Base-by-base conservation (phyloP, 108 stramenopile species). In the Nitzschia sp. region DNA sequence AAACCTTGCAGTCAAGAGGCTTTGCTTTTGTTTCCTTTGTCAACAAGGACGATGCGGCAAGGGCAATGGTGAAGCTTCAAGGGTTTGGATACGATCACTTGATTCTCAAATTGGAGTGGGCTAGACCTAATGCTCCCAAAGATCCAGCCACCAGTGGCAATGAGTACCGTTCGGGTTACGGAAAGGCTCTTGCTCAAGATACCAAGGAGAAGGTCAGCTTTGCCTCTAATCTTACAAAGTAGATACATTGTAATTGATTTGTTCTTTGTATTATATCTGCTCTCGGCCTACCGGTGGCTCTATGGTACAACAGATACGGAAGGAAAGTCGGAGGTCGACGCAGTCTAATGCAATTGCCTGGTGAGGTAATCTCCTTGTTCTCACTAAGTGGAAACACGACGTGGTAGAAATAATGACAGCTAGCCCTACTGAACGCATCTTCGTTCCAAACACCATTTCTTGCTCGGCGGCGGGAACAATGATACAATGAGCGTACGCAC, bases 71-170 rank as follows among this genome's bases (percentile, higher is more conserved):
- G 29, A 86, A 83, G 53, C 66, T 99, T 56, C 94, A 99, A 65
- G 98, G 98, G 17, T 92, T 84, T 81, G 98, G 98, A 18, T 98
- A 98, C 74, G 97, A 99, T 75, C 98, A 99, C 80, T 91, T 99
- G 78, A 99, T 99, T 78, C 85, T 99, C 67, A 98, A 98, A 86
- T 77, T 99, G 66, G 98, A 99, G 79, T 99, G 97, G 97, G 98
- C 98, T 2, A 87, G 97, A 83, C 98, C 98, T 54, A 92, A 88
- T 76, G 81, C 90, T 46, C 91, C 89, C 59, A 95, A 95, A 79
- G 94, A 92, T 82, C 92, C 91, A 28, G 90, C 87, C 26, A 56
- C 57, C 57, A 68, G 64, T 67, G 92, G 74, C 59, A 95, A 82
- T 64, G 82, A 83, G 60, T 97, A 83, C 67, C 77, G 92, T 36